Evolutionary conservation across 768 basidiomycete genomes (phyloP), one percentile per base, ranked within the genome.

Genomic region (Psilocybe cubensis): DNA sequence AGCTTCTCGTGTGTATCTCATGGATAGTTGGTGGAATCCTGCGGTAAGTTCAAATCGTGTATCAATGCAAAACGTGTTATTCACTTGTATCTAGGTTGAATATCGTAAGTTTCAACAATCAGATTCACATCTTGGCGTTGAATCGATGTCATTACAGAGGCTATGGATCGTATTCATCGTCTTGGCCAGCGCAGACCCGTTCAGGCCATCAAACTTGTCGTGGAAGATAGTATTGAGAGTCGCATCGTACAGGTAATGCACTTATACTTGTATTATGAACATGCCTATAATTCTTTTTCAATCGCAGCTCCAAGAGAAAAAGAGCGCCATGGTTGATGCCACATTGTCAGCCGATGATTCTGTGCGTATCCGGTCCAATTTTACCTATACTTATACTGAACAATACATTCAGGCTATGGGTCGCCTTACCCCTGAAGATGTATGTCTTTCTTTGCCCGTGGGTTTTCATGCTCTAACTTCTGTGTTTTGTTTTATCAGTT

Each of bases 11-110:
- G 94, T 97, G 18, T 96, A 94, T 72, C 83, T 97, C 66, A 96
- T 98, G 94, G 96, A 96, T 69, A 92, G 90, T 62, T 96, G 94
- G 94, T 96, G 96, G 96, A 98, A 98, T 69, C 96, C 96, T 6
- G 94, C 94, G n/a, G 92, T 89, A 74, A 55, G 72, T 66, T 25
- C 45, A 54, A 11, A 57, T 49, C 18, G 35, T 52, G 21, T 40
- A 12, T 38, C 7, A 12, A 14, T 18, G 35, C 12, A 38, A 11
- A n/a, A 38, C 14, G 35, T 11, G 14, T 11, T 38, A 14, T 38
- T 38, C 5, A 38, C 40, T 38, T 54, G 12, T 47, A 31, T 10
- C 24, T 51, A 85, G 83, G 88, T 92, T 52, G 91, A 92, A 76
- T 93, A 82, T 66, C 90, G 91, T 92, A 70, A 75, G 91, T 80